These are phyloP conservation scores for Phytophthora pisi DNA, from an alignment of 352 stramenopile species.

Conservation along the genomic window DNA sequence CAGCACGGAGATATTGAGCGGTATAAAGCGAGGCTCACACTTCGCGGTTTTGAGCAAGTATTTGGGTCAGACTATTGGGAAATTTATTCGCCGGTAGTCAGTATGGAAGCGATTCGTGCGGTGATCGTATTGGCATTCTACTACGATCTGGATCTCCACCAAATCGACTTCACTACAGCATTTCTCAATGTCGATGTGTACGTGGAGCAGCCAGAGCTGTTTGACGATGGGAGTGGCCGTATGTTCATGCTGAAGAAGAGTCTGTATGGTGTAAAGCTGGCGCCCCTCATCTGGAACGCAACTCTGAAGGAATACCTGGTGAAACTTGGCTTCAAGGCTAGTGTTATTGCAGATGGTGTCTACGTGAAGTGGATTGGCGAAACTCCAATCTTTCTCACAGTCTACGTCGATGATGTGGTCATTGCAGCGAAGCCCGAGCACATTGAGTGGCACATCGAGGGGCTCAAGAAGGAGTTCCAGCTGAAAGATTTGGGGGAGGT, in stretches of 20 bases:
- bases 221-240: background rate
- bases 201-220: background rate
- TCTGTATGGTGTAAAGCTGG: background rate
- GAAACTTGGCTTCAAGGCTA: background rate
- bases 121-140: background rate
- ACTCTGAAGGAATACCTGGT: background rate
- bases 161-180: background rate
- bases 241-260: background rate
- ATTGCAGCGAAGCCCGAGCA: background rate
- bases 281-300: background rate
- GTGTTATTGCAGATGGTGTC: background rate
- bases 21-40: too few species aligned
- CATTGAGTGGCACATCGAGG: background rate
- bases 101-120: background rate
- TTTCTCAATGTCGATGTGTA: background rate
- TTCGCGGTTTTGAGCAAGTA: background rate
- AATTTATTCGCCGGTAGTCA: background rate
- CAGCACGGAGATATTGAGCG: background rate
- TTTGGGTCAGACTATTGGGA: background rate
- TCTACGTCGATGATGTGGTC: background rate
- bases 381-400: background rate
- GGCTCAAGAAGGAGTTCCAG: background rate
- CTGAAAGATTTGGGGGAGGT: background rate
- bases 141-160: background rate
- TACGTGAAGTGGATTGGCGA: background rate